Evolutionary conservation across 2,329 filamentous ascomycete species (phyloP).

Genomic region (Aquanectria penicillioides): DNA sequence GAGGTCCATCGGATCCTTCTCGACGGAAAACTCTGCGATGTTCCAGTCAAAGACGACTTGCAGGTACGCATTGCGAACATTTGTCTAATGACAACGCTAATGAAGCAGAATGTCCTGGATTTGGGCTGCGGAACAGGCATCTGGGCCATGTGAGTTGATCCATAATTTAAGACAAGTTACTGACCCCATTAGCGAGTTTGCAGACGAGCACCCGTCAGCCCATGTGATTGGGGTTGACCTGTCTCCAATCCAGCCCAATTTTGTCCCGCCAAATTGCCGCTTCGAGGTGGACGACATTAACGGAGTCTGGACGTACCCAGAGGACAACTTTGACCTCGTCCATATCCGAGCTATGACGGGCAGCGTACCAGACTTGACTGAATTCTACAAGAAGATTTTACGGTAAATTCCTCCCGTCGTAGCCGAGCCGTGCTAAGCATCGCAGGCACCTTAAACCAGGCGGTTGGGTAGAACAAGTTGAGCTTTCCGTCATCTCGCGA

Average conservation of each 20-base stretch:
- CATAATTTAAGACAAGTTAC: conserved; percentile 20
- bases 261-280: conserved; percentile 68
- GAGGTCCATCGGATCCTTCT: conserved; percentile 37
- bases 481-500: conserved; percentile 18
- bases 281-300: conserved; percentile 73
- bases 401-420: conserved; percentile 58
- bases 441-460: conserved; percentile 22
- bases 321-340: conserved; percentile 64
- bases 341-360: conserved; percentile 66
- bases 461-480: conserved; percentile 24
- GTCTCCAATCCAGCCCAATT: conserved; percentile 66
- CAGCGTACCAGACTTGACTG: conserved; percentile 62
- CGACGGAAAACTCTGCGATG: conserved; percentile 44
- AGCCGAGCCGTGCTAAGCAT: too few relatives aligned
- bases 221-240: conserved; percentile 64
- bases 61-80: conserved; percentile 4
- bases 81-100: not conserved
- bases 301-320: conserved; percentile 56
- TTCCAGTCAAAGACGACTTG: conserved; percentile 42
- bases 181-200: conserved; percentile 29
- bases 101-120: conserved; percentile 40
- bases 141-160: conserved; percentile 44
- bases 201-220: conserved; percentile 55
- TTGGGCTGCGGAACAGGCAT: conserved; percentile 49
- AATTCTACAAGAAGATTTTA: conserved; percentile 57